Conservation (phyloP, 306 rosid species). For the Hippophae tibetana region DNA sequence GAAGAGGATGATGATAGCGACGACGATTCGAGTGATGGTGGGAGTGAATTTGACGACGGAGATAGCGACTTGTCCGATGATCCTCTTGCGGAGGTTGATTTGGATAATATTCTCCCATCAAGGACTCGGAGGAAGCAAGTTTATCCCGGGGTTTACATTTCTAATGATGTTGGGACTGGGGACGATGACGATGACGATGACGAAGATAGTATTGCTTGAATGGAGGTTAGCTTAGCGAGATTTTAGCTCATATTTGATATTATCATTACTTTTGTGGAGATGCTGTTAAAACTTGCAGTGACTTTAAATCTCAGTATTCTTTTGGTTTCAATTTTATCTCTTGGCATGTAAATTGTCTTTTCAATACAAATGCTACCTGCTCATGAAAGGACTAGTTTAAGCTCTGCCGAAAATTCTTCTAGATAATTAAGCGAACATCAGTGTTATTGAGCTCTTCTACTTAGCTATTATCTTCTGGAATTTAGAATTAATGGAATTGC, state of each 20-base stretch:
- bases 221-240: conserved; percentile 23
- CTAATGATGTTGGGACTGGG: conserved; percentile 28
- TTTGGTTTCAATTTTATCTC: too few species aligned
- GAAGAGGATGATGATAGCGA: conserved; percentile 20
- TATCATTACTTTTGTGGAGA: neutral
- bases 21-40: conserved; percentile 46
- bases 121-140: conserved; percentile 67
- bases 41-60: conserved; percentile 35
- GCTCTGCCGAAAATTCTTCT: too few species aligned
- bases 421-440: too few species aligned
- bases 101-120: conserved; percentile 84
- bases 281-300: neutral
- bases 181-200: conserved; percentile 27
- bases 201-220: conserved; percentile 52
- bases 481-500: too few species aligned
- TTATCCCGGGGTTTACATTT: conserved; percentile 53
- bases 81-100: conserved; percentile 80
- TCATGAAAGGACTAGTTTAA: too few species aligned
- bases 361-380: too few species aligned
- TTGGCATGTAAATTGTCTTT: too few species aligned
- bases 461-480: too few species aligned
- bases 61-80: conserved; percentile 80
- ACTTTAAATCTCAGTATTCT: too few species aligned
- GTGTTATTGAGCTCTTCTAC: too few species aligned
- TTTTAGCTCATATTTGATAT: neutral